Evolutionary conservation across 2,329 filamentous ascomycete genomes (phyloP).

Genomic region (Spiromastix sp.): DNA sequence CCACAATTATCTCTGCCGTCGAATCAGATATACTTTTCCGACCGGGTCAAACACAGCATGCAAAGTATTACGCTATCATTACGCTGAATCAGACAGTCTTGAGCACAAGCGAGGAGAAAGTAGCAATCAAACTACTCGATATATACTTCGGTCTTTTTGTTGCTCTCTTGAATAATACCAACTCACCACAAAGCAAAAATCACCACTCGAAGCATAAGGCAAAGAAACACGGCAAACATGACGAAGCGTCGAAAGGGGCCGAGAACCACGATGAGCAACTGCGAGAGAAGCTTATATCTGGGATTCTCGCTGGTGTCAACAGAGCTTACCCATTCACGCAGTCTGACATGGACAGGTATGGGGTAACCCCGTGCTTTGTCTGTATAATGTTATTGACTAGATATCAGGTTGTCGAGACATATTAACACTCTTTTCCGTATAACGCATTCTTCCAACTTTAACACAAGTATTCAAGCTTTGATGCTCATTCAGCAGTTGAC

Average conservation of each 20-base stretch:
- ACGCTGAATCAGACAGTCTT: constrained; percentile 95
- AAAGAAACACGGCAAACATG: constrained; percentile 15
- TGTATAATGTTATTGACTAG: constrained; percentile 9
- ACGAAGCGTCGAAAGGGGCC: constrained; percentile 18
- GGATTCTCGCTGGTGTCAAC: constrained; percentile 87
- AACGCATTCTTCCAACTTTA: constrained; percentile 97
- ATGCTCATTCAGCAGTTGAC: constrained; percentile 92
- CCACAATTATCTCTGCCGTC: constrained; percentile 70
- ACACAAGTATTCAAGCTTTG: constrained; percentile 91
- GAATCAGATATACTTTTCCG: constrained; percentile 83
- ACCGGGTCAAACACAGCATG: constrained; percentile 74
- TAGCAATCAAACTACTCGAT: constrained; percentile 70
- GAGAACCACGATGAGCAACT: constrained; percentile 53
- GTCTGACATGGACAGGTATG: constrained; percentile 63
- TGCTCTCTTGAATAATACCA: constrained; percentile 58
- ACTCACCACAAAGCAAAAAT: constrained; percentile 26
- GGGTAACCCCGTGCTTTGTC: constrained; percentile 2
- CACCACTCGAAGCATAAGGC: constrained; percentile 38
- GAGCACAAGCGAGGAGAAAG: constrained; percentile 67
- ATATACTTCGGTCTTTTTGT: constrained; percentile 92
- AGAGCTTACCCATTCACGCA: constrained; percentile 88
- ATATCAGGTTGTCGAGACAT: constrained; percentile 63
- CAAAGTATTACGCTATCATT: constrained; percentile 92
- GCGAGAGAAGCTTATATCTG: constrained; percentile 84
- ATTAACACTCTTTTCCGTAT: constrained; percentile 91